Conservation (phyloP, 306 rosid genomes). For the Carpinus fangiana region DNA sequence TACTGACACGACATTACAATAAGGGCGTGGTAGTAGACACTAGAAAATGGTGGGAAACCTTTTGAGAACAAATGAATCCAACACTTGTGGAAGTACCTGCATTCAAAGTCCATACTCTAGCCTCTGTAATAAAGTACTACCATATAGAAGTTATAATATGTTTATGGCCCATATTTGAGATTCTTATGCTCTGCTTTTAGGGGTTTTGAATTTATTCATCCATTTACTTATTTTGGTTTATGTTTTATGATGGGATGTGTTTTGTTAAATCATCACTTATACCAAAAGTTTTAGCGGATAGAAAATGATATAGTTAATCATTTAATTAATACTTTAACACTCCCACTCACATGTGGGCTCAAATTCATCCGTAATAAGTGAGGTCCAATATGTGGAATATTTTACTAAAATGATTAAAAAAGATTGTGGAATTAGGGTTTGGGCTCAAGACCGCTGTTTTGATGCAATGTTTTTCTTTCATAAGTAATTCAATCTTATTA, state of each 20-base stretch:
- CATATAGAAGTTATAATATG: background rate
- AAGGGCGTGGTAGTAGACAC: background rate
- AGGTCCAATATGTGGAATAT: no score
- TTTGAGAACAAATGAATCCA: background rate
- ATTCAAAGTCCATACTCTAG: background rate
- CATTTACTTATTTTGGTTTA: background rate
- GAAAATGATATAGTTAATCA: no score
- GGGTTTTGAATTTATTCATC: slow-evolving; percentile 2
- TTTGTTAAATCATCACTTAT: background rate
- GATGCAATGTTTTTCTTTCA: no score
- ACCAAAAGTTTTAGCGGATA: no score
- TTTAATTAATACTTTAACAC: no score
- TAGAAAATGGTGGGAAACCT: background rate
- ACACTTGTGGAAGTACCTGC: background rate
- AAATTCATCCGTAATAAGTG: no score
- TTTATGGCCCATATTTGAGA: background rate
- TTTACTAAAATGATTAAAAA: no score
- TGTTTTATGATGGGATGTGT: background rate
- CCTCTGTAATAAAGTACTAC: background rate
- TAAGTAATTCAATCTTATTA: no score
- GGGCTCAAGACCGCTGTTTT: no score
- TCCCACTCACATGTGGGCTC: no score
- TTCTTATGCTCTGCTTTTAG: background rate
- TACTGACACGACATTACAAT: background rate
- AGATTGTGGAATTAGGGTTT: no score